Evolutionary conservation across 495 filamentous ascomycete species (phyloP), one percentile per base, ranked within the genome.

Genomic region (Trichoderma erinaceum): DNA sequence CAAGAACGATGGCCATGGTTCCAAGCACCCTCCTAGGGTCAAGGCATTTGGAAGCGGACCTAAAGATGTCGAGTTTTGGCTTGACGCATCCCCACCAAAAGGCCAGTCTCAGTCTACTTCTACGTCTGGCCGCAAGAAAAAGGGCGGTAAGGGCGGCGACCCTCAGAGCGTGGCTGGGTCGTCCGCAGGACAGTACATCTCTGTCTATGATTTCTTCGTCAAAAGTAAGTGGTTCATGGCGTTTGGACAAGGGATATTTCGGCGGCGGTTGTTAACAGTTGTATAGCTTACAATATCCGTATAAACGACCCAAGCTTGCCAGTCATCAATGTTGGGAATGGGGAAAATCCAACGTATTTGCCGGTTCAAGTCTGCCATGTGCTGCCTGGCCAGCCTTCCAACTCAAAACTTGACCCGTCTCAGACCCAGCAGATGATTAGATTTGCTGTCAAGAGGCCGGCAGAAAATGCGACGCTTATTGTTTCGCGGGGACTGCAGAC

Each of bases 251-350:
- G 6, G n/a, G 0, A 25, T n/a, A 48, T 5, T 6, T 7, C 10
- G 4, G 6, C 48, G 4, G 21, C 48, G 18, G 21, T 52, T 21
- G 15, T 21, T 64, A 12, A 66, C 18, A 27, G 35, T 52, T 13
- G 15, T 43, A 4, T 32, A 70, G 68, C 21, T 15, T 56, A 71
- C 66, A 29, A 65, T 1, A 16, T 58, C 66, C 43, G 64, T 65
- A 63, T 71, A 32, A 67, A 61, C 65, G 64, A 70, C 27, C 52
- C 66, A 44, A 67, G 75, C 0, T 66, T 81, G 16, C 87, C 88
- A 0, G 84, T 91, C 2, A 75, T 93, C 66, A 90, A 92, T 70
- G 83, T 88, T 21, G 88, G 89, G 15, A 86, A 74, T 29, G 72
- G 52, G 6, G 77, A 83, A 2, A 79, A 83, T n/a, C 86, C 89